Evolutionary conservation across 371 early-diverging fungal genomes (phyloP).

Genomic region (Mortierella sp.): DNA sequence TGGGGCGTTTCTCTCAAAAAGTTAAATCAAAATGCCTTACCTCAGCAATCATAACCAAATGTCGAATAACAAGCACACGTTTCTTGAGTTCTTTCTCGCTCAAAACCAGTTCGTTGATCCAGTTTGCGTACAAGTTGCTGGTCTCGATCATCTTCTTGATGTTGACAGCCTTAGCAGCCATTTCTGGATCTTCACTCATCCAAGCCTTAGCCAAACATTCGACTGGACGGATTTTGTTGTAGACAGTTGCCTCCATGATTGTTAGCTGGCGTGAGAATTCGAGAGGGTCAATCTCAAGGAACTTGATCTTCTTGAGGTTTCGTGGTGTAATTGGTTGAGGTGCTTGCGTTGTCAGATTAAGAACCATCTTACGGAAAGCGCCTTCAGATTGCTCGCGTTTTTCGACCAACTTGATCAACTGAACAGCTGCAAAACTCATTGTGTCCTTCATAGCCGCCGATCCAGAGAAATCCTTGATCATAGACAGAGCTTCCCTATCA

Average conservation of each 20-base stretch:
- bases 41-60: conserved; percentile 89
- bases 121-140: conserved; percentile 74
- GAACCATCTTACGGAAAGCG: conserved; percentile 71
- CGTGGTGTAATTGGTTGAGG: conserved; percentile 80
- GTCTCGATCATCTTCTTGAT: conserved; percentile 85
- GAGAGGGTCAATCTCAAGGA: conserved; percentile 90
- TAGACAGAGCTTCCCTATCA: conserved; percentile 71
- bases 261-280: conserved; percentile 96
- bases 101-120: conserved; percentile 86
- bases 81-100: conserved; percentile 82
- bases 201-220: conserved; percentile 94
- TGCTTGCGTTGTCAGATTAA: conserved; percentile 69
- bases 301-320: conserved; percentile 72
- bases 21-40: conserved; percentile 41
- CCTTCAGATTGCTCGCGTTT: conserved; percentile 75
- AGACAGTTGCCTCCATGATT: conserved; percentile 88
- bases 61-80: conserved; percentile 82
- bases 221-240: conserved; percentile 84
- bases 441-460: conserved; percentile 79
- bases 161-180: conserved; percentile 68
- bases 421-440: conserved; percentile 78
- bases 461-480: conserved; percentile 73
- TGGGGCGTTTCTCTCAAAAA: background rate
- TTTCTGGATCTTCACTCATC: conserved; percentile 78
- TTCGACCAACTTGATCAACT: conserved; percentile 76